Base-by-base conservation (phyloP, 2,329 filamentous ascomycete genomes). In the Fusarium sp. region DNA sequence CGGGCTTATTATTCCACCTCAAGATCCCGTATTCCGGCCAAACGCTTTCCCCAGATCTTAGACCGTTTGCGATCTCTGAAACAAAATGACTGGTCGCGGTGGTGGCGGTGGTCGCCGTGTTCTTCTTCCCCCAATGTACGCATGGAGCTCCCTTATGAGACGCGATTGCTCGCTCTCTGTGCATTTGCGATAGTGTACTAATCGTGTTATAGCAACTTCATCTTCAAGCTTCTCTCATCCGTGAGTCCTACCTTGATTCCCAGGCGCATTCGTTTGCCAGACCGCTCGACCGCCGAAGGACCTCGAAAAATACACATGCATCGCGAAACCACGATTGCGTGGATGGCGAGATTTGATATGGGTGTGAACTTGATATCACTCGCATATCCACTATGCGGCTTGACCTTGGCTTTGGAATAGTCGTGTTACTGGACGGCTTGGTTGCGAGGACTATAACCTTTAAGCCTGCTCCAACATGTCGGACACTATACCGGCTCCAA, bases 191-290 rank as follows among this genome's bases (percentile, higher is more conserved):
- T 32, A 32, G 38, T 49, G 14, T 39, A 63, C 69, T 75, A 59
- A 76, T 50, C 4, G 9, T 27, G 10, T 29, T 15, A 14, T 19
- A 78, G 76, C 80, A 79, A 80, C 70, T 77, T 79, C 66, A 79
- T 80, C 61, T 80, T 80, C 86, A 96, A 95, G 82, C 89, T 97
- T 35, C 85, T 98, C 9, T 93, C 88, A 71, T 80, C 78, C 41
- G 76, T 78, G 59, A 76, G 76, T 77, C 27, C 37, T 39, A 5
- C 36, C 23, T 38, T 42, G 19, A 27, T 21, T 17, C 32, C 15
- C 35, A 29, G 29, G 33, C 37, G 38, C 48, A 21, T 14, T 50
- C 35, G 48, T 43, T 19, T 23, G 15, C 36, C 44, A 32, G 32
- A 50, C 36, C 52, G 41, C 53, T 48, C 45, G 56, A 65, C 57